Base-by-base conservation (phyloP, 192 early-diverging fungal genomes). In the Blastocladiella britannica region DNA sequence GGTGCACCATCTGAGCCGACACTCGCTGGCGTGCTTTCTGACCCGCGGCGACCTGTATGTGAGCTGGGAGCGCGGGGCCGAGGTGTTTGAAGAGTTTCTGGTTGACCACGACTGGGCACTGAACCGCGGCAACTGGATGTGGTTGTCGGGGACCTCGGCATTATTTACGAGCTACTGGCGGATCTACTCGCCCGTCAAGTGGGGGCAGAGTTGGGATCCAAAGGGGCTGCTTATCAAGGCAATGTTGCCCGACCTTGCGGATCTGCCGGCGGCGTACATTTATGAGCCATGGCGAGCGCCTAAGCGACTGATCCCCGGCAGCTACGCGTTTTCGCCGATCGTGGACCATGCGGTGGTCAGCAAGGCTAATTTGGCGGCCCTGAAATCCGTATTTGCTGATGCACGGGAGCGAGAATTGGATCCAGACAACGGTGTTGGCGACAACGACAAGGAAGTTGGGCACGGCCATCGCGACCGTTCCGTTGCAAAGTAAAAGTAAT, bases 41-140 rank as follows among this genome's bases (percentile, higher is more conserved):
- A 68, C 63, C 20, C 59, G 67, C 0, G 67, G 67, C 8, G 57
- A 68, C 23, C 62, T 57, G 5, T 68, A 55, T 30, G 56, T 68
- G 5, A 28, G 25, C 0, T 68, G 67, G 67, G 60, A 62, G 55
- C 55, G 59, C 7, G 67, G 67, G 20, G 60, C 60, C 8, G 63
- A 68, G 22, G 58, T 65, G 15, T 64, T 65, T 52, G 67, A 68
- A 15, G 58, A 62, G 28, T 51, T 58, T 4, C 55, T 67, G 51
- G 47, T 68, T 22, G 67, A 68, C 52, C 26, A 27, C 23, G 63
- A 68, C 28, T 51, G 53, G 15, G 30, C 53, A 23, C 29, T 58
- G 9, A 68, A 68, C 47, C 22, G 43, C 28, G 67, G 63, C 5
- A 68, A 68, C 53, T 68, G 67, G 67, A 29, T 68, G 54, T 68